Percentiles rank a stretch among this genome's conserved stretches.
phyloP scores from a whole-genome alignment of 495 filamentous ascomycete species.

The Pseudevernia furfuracea region DNA sequence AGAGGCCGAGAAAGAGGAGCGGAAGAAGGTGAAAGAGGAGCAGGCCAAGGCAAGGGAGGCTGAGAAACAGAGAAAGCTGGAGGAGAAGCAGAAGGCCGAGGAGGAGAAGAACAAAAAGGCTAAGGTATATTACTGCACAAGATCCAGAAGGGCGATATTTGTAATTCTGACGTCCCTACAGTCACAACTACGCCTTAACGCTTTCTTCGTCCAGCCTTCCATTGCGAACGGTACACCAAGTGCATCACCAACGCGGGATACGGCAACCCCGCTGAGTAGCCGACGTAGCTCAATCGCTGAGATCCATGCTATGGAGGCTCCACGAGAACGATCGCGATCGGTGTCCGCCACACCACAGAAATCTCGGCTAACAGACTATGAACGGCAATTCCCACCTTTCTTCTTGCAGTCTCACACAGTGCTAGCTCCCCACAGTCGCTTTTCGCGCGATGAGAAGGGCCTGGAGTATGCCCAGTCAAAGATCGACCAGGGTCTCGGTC shows the following conservation, averaged over 20 bases:
- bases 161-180: constrained; percentile 29
- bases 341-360: constrained; percentile 24
- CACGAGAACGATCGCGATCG: constrained; percentile 17
- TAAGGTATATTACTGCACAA: constrained; percentile 40
- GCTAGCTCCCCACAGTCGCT: constrained; percentile 48
- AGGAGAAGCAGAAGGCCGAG: constrained; percentile 54
- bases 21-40: constrained; percentile 41
- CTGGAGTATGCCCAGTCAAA: constrained; percentile 37
- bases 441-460: constrained; percentile 50
- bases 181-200: constrained; percentile 52
- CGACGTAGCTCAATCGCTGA: constrained; percentile 25
- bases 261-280: constrained; percentile 25
- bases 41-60: background rate
- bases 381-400: constrained; percentile 68
- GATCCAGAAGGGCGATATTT: background rate
- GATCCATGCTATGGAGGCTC: constrained; percentile 4
- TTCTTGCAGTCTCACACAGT: constrained; percentile 60
- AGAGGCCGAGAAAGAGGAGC: constrained; percentile 41
- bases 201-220: constrained; percentile 52
- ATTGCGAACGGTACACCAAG: constrained; percentile 19
- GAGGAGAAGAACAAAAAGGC: constrained; percentile 63
- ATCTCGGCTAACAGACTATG: constrained; percentile 51
- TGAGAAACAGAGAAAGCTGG: constrained; percentile 53
- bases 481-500: constrained; percentile 40
- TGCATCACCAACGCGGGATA: constrained; percentile 25